Conservation (phyloP, 345 rosid species). For the Populus davidiana region DNA sequence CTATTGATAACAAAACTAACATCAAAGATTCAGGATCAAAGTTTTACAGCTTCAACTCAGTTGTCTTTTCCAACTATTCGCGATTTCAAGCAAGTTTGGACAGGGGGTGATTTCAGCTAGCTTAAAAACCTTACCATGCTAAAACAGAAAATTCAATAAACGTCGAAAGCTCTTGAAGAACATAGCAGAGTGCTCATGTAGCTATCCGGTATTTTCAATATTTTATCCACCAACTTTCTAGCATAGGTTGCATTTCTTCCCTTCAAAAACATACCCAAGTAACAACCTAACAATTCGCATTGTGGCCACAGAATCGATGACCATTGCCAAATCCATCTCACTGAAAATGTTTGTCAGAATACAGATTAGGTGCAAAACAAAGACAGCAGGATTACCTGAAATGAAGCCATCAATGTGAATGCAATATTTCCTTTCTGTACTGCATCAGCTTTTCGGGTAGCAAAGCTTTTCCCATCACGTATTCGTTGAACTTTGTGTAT, state of each 20-base stretch:
- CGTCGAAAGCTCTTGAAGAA: neutral
- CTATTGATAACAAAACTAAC: neutral
- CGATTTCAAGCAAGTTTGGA: neutral
- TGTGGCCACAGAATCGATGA: neutral
- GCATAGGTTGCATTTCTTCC: neutral
- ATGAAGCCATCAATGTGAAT: constrained; percentile 83
- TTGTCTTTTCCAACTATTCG: neutral
- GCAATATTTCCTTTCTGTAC: constrained; percentile 77
- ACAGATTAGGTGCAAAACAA: constrained; percentile 4
- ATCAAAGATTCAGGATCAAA: neutral
- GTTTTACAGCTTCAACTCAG: neutral
- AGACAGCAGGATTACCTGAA: constrained; percentile 55
- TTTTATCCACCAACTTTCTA: neutral
- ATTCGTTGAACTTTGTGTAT: constrained; percentile 71
- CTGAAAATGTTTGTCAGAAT: neutral
- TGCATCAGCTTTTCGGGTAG: constrained; percentile 89
- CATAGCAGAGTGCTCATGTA: neutral
- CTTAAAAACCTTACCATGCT: neutral
- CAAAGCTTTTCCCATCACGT: constrained; percentile 92
- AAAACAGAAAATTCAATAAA: neutral
- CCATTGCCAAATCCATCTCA: neutral
- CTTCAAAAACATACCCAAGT: neutral
- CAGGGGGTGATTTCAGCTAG: neutral
- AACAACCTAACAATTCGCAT: neutral
- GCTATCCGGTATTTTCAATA: neutral